phyloP scores from a whole-genome alignment of 73 alveolate genomes.

The Symbiodinium natans region DNA sequence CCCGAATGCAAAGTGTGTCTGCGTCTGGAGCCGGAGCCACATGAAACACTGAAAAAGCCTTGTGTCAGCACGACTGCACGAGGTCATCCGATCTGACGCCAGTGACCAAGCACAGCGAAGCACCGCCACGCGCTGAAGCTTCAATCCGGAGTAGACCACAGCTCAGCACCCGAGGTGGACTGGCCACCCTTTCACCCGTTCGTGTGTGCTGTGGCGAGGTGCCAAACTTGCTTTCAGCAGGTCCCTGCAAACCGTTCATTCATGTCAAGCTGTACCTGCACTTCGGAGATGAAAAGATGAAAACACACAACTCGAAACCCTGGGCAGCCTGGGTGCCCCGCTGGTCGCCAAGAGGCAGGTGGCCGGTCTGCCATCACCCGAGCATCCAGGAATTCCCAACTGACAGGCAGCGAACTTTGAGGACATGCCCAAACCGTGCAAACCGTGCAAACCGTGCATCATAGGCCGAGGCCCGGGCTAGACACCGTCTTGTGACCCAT shows the following conservation, averaged over 20 bases:
- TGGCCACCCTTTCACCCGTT: no score
- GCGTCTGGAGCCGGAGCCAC: no score
- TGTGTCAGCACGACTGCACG: no score
- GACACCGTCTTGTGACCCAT: constrained; percentile 65
- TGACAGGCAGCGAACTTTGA: background rate
- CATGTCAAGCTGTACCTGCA: background rate
- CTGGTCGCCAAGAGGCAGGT: constrained; percentile 69
- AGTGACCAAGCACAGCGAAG: no score
- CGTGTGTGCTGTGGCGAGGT: no score
- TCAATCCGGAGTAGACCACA: no score
- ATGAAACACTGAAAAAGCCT: no score
- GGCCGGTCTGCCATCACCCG: constrained; percentile 38
- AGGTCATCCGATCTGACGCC: no score
- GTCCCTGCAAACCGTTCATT: background rate
- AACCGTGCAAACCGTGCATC: background rate
- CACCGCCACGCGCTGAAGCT: no score
- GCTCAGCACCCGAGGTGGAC: no score
- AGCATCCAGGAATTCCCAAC: constrained; percentile 56
- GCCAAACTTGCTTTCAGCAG: no score
- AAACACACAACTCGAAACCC: background rate
- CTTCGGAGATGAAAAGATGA: background rate
- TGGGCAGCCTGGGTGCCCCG: background rate
- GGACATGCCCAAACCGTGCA: background rate
- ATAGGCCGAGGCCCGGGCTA: background rate
- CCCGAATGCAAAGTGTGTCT: no score